Evolutionary conservation across 768 basidiomycete genomes (phyloP), one percentile per base, ranked within the genome.

Genomic region (Xanthoconium stramineum): DNA sequence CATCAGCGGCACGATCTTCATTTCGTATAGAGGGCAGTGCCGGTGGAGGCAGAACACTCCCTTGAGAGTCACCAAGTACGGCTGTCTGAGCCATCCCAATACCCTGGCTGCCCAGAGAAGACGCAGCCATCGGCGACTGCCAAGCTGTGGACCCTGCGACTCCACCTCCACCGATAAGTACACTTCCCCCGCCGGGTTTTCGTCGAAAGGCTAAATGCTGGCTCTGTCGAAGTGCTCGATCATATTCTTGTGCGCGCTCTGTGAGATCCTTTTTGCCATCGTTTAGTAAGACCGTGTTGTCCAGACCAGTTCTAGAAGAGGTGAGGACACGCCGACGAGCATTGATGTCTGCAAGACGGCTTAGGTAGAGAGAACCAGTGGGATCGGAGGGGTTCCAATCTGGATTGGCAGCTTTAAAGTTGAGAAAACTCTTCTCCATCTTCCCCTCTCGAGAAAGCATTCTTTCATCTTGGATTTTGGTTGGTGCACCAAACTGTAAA

Each of bases 381-480:
- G 94, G 93, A 67, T 99, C 95, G 0, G 84, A 78, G 0, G 96
- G 96, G 58, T 83, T 89, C 96, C 96, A 99, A 56, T 94, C 91
- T 12, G 96, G 96, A 73, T 98, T 91, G 1, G 93, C 89, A 42
- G 93, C 93, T 75, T 95, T 96, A 80, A 97, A 97, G 67, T 90
- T 92, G 33, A 96, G 76, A 75, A 97, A 91, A 70, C 89, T 92
- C 76, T 98, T 97, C 78, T 99, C 97, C 95, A 99, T 98, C 80
- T 99, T 99, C 36, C 92, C 92, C 62, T 96, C 89, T 58, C 90
- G 91, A 6, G 90, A 91, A 64, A 89, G 78, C 79, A 89, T 86
- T 56, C 83, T 83, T 62, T 85, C 84, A 61, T 93, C 89, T 13
- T 78, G 75, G 9, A 80, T 81, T 38, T 77, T 73, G 5, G 83